Conservation (phyloP, 116 monocot genomes). For the Posidonia oceanica region DNA sequence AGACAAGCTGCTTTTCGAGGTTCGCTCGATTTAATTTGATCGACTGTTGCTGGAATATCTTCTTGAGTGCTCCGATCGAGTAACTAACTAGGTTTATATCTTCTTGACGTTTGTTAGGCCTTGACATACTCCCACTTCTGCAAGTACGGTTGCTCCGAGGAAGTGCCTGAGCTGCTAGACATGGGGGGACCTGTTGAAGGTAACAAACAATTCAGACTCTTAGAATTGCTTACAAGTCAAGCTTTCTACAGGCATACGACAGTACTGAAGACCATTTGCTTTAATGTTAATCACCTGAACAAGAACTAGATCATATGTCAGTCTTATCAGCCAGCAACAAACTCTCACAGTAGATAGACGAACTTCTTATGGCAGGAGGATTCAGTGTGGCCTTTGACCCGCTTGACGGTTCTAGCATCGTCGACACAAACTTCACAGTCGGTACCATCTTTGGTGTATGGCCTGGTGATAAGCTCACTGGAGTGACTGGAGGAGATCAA, state of each 20-base stretch:
- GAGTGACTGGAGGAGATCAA: conserved; percentile 74
- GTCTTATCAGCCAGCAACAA: not conserved
- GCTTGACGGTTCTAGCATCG: conserved; percentile 94
- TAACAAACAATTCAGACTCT: not conserved
- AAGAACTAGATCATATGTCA: not conserved
- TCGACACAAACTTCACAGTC: conserved; percentile 97
- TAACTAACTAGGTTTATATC: not conserved
- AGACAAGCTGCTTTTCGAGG: conserved; percentile 93
- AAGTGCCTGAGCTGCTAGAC: conserved; percentile 94
- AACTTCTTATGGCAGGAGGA: conserved; percentile 42
- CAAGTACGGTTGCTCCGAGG: conserved; percentile 99
- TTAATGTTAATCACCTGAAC: too few relatives aligned
- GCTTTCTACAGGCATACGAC: not conserved
- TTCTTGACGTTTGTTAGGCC: conserved; percentile 24
- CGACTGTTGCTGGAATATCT: too few relatives aligned
- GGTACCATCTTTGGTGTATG: conserved; percentile 98
- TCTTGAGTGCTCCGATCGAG: not conserved
- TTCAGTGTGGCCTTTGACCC: conserved; percentile 99
- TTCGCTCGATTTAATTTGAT: not conserved
- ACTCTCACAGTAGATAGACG: too few relatives aligned
- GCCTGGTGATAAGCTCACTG: conserved; percentile 86
- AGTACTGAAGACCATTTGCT: too few relatives aligned
- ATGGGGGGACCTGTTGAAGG: conserved; percentile 94
- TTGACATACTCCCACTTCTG: conserved; percentile 90
- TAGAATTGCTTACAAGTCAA: too few relatives aligned